Evolutionary conservation across 2,329 filamentous ascomycete species (phyloP).

Genomic region (Cordyceps sp.): DNA sequence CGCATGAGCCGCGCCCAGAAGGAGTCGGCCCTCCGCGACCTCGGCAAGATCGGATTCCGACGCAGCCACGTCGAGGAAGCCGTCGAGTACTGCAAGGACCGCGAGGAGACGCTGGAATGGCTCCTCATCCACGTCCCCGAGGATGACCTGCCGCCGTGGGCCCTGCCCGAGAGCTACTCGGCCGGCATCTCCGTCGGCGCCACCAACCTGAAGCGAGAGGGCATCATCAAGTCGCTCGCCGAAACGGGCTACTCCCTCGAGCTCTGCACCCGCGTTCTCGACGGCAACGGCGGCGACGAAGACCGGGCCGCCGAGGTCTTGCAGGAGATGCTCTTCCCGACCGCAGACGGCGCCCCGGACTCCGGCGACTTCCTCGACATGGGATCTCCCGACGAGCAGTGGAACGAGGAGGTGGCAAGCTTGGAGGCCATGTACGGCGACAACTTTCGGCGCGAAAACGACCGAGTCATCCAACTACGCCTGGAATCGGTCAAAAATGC

Average conservation of each 20-base stretch:
- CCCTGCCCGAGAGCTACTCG: slow-evolving; percentile 77
- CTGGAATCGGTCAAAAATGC: slow-evolving; percentile 41
- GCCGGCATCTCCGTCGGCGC: slow-evolving; percentile 79
- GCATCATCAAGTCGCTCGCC: slow-evolving; percentile 64
- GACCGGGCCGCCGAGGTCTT: slow-evolving; percentile 61
- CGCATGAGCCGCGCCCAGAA: slow-evolving; percentile 42
- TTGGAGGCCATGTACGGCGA: slow-evolving; percentile 78
- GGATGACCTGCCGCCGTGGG: slow-evolving; percentile 88
- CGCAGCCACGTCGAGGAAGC: slow-evolving; percentile 81
- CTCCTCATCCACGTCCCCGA: slow-evolving; percentile 92
- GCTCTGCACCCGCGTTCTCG: slow-evolving; percentile 63
- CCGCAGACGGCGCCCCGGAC: slow-evolving; percentile 6
- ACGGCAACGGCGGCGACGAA: slow-evolving; percentile 56
- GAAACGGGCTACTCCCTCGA: slow-evolving; percentile 74
- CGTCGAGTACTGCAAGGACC: slow-evolving; percentile 70
- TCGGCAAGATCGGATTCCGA: slow-evolving; percentile 72
- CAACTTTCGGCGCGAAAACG: slow-evolving; percentile 42
- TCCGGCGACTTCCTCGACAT: slow-evolving; percentile 27
- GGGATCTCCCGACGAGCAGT: slow-evolving; percentile 44
- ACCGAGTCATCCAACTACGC: slow-evolving; percentile 52
- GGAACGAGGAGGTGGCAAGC: slow-evolving; percentile 74
- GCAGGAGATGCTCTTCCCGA: slow-evolving; percentile 34
- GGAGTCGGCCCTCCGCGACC: slow-evolving; percentile 49
- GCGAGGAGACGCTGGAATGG: slow-evolving; percentile 90
- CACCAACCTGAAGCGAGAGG: slow-evolving; percentile 65